phyloP scores from a whole-genome alignment of 176 grass and related monocot species.

The Cymbopogon citratus region DNA sequence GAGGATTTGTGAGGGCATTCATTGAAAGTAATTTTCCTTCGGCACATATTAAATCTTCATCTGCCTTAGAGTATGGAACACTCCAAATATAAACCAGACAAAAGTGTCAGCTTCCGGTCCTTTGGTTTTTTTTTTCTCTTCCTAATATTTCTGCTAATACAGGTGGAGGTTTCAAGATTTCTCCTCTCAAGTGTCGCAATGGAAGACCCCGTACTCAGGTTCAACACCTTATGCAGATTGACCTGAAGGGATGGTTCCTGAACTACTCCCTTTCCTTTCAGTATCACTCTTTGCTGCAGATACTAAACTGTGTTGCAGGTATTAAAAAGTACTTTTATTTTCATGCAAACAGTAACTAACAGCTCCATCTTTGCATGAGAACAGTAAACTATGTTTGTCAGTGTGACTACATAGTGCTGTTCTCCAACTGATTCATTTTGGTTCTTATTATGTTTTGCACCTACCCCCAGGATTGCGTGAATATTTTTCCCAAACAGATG shows the following conservation, averaged over 20 bases:
- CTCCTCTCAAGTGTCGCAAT: slow-evolving; percentile 66
- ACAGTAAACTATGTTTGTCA: background rate
- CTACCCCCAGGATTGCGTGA: slow-evolving; percentile 67
- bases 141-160: slow-evolving; percentile 35
- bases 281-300: slow-evolving; percentile 75
- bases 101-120: background rate
- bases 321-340: slow-evolving; percentile 10
- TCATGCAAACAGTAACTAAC: background rate
- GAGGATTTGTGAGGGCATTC: slow-evolving; percentile 83
- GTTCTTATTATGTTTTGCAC: background rate
- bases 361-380: background rate
- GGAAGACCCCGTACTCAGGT: slow-evolving; percentile 81
- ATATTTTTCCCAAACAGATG: slow-evolving; percentile 91
- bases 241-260: slow-evolving; percentile 81
- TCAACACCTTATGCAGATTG: slow-evolving; percentile 95
- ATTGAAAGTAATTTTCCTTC: slow-evolving; percentile 75
- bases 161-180: slow-evolving; percentile 99
- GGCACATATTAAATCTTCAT: slow-evolving; percentile 18
- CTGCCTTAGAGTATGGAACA: background rate
- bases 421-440: background rate
- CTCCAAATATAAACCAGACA: slow-evolving; percentile 5
- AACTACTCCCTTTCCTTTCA: slow-evolving; percentile 82
- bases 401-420: background rate
- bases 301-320: slow-evolving; percentile 89
- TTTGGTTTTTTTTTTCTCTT: background rate